Percentiles rank a stretch among this genome's conserved stretches.
Conservation (phyloP, 2,329 filamentous ascomycete species). For the Magnaporthales sp. region DNA sequence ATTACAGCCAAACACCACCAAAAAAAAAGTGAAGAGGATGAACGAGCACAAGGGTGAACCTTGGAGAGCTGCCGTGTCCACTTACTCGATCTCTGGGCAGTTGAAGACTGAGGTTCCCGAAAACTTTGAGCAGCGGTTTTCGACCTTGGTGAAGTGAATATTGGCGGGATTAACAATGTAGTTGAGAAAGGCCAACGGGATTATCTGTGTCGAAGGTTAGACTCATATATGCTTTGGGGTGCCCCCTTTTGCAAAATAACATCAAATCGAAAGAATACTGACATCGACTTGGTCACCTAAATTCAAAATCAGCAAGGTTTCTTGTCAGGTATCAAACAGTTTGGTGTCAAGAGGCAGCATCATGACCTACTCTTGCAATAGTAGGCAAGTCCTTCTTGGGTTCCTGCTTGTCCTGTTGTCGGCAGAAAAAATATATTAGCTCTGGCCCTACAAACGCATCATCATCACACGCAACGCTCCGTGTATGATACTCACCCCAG, state of each 20-base stretch:
- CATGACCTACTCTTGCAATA: slow-evolving; percentile 48
- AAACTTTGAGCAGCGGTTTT: slow-evolving; percentile 52
- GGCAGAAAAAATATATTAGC: too few species aligned
- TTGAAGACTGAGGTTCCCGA: slow-evolving; percentile 46
- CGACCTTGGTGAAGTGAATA: slow-evolving; percentile 57
- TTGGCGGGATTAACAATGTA: slow-evolving; percentile 43
- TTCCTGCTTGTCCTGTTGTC: slow-evolving; percentile 30
- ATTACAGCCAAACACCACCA: too few species aligned
- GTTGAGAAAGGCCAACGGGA: slow-evolving; percentile 56
- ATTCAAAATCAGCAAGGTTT: not conserved
- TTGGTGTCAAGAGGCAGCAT: not conserved
- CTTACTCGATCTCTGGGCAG: slow-evolving; percentile 58
- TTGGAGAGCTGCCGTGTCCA: not conserved
- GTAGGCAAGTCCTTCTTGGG: slow-evolving; percentile 45
- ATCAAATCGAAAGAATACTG: slow-evolving; percentile 10
- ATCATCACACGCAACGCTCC: too few species aligned
- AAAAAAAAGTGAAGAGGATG: too few species aligned
- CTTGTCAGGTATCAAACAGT: too few species aligned
- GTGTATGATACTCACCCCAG: too few species aligned
- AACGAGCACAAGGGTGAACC: not conserved
- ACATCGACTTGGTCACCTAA: slow-evolving; percentile 32
- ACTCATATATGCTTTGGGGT: not conserved
- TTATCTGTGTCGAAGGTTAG: slow-evolving; percentile 33
- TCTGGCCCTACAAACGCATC: too few species aligned
- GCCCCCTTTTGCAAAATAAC: not conserved